Base-by-base conservation (phyloP, 148 eudicot genomes). In the Amaranthus hypochondriacus region DNA sequence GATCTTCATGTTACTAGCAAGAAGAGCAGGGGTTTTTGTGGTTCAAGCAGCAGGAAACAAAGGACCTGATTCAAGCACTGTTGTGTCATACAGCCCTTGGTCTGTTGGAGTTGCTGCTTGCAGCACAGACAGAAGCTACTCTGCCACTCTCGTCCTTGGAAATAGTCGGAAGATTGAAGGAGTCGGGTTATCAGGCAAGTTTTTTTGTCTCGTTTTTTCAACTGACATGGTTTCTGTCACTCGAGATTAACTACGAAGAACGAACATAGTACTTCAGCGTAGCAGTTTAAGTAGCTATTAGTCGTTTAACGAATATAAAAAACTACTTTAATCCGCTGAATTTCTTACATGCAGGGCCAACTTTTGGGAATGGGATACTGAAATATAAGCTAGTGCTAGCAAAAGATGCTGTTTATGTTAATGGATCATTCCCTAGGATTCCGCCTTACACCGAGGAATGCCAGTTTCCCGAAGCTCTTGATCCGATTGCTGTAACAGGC, bases 31-130 rank as follows among this genome's bases (percentile, higher is more conserved):
- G 2, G 86, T 89, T 14, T 89, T 90, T 62, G 97, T 92, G 66
- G 96, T 86, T 14, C 99, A 95, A 74, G 96, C 99, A 4, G 97
- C 86, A 6, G 97, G 99, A 0, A 95, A 95, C 80, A 81, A 76
- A 9, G 99, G 99, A 4, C 99, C 99, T 0, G 76, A 56, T 44
- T 82, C 90, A 2, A 87, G 83, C 73, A 74, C 87, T 3, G 84
- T 87, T 10, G 88, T 86, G n/a, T 92, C 99, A 46, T 95, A 84
- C 76, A 92, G 97, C 77, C 99, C 99, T 7, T 92, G 99, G 99
- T 79, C 87, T 51, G 82, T 95, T 43, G 97, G 97, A 28, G 92
- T 92, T 3, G 96, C 84, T 57, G 70, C 97, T 71, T 86, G 87
- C 67, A 75, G 49, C 77, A 95, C 94, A 0, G 93, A 86, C 77